A percentile compares a stretch with the other conserved stretches of the same genome.
Conservation (phyloP, 2,329 filamentous ascomycete species). For the Xylariaceae sp. region DNA sequence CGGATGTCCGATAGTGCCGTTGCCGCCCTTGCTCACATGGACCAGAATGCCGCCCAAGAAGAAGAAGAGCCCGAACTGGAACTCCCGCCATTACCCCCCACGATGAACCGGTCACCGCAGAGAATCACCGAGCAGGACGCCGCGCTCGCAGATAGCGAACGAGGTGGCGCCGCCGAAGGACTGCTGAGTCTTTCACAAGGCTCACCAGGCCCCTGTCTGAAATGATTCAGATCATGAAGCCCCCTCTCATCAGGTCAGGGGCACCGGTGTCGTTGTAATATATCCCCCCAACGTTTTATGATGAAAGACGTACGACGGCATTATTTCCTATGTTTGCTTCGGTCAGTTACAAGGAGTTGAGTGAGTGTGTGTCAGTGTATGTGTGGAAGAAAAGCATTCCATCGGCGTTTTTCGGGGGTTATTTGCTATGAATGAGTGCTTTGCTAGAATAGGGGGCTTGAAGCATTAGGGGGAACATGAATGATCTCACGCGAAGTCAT, state of each 20-base stretch:
- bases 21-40: background rate
- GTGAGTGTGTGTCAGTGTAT: too few relatives aligned
- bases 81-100: conserved; percentile 10
- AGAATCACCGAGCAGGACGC: conserved; percentile 23
- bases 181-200: conserved; percentile 43
- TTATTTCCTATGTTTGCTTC: background rate
- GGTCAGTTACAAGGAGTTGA: background rate
- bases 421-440: background rate
- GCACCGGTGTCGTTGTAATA: conserved; percentile 7
- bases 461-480: too few relatives aligned
- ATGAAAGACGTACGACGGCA: conserved; percentile 2
- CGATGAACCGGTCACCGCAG: conserved; percentile 9
- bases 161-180: conserved; percentile 47
- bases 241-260: background rate
- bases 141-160: conserved; percentile 40
- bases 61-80: conserved; percentile 18
- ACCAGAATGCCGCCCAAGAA: conserved; percentile 3
- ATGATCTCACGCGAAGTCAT: too few relatives aligned
- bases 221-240: background rate
- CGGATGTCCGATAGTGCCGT: background rate
- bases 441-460: too few relatives aligned
- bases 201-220: conserved; percentile 18
- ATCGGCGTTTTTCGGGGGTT: conserved; percentile 10
- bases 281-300: background rate
- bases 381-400: conserved; percentile 7